Evolutionary conservation across 306 rosid species (phyloP).

Genomic region (Vachellia pachyceras): DNA sequence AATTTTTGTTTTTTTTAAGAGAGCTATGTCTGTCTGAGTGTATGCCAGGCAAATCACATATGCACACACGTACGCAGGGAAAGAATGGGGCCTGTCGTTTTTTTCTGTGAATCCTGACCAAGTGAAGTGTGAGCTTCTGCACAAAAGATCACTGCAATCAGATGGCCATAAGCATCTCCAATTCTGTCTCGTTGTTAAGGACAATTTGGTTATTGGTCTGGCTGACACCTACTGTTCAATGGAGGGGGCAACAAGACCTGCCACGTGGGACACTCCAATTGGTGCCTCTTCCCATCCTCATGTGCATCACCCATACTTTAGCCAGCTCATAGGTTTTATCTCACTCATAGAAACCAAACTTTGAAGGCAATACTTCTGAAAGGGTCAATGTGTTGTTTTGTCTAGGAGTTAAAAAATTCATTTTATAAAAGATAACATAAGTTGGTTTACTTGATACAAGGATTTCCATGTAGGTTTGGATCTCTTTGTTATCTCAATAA

Average conservation of each 20-base stretch:
- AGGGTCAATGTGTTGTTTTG: background rate
- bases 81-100: slow-evolving; percentile 50
- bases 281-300: slow-evolving; percentile 44
- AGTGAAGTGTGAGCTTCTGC: slow-evolving; percentile 42
- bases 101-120: slow-evolving; percentile 36
- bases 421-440: background rate
- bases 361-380: background rate
- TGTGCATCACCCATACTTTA: slow-evolving; percentile 45
- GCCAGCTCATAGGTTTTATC: slow-evolving; percentile 57
- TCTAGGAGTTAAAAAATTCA: background rate
- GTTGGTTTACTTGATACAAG: background rate
- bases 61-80: slow-evolving; percentile 15
- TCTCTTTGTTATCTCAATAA: background rate
- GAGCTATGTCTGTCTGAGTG: slow-evolving; percentile 30
- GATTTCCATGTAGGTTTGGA: background rate
- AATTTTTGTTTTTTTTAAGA: background rate
- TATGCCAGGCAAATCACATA: background rate
- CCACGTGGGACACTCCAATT: slow-evolving; percentile 50
- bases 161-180: slow-evolving; percentile 59
- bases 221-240: slow-evolving; percentile 50
- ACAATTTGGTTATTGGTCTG: slow-evolving; percentile 49
- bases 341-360: slow-evolving; percentile 27
- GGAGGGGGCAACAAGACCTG: slow-evolving; percentile 31
- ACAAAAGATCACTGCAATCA: slow-evolving; percentile 55
- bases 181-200: slow-evolving; percentile 63